phyloP scores from a whole-genome alignment of 306 rosid genomes.

The Trifolium fragiferum region DNA sequence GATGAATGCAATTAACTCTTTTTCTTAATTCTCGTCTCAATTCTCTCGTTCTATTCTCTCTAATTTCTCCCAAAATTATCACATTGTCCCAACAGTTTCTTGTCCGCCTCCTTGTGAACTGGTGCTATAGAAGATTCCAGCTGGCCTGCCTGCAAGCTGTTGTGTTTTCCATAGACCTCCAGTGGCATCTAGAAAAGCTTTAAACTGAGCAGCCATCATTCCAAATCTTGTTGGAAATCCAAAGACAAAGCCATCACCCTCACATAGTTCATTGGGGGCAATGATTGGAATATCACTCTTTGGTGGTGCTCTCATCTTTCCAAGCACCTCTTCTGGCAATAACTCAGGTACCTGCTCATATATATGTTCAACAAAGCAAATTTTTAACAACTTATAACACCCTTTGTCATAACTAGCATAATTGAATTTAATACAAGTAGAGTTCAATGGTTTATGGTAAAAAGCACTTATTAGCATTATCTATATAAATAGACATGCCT shows the following conservation, averaged over 20 bases:
- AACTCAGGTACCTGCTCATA: background rate
- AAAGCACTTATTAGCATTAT: too few species aligned
- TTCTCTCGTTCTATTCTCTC: too few species aligned
- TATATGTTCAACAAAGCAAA: background rate
- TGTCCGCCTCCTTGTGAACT: background rate
- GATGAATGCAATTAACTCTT: too few species aligned
- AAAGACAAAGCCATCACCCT: background rate
- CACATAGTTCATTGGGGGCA: background rate
- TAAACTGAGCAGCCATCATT: background rate
- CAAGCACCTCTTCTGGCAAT: background rate
- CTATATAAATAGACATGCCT: background rate
- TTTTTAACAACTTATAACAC: too few species aligned
- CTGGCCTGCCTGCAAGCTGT: background rate
- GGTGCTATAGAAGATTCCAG: background rate
- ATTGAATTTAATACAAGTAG: too few species aligned
- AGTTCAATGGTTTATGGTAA: too few species aligned
- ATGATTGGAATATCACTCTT: background rate
- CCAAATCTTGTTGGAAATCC: constrained; percentile 1
- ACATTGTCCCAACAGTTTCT: too few species aligned
- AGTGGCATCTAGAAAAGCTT: constrained; percentile 4
- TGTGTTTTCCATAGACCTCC: background rate
- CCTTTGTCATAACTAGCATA: too few species aligned
- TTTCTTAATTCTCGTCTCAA: too few species aligned
- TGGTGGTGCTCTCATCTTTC: background rate
- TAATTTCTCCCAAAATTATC: too few species aligned